phyloP scores from a whole-genome alignment of 2,329 filamentous ascomycete species.

The Didymella pomorum region DNA sequence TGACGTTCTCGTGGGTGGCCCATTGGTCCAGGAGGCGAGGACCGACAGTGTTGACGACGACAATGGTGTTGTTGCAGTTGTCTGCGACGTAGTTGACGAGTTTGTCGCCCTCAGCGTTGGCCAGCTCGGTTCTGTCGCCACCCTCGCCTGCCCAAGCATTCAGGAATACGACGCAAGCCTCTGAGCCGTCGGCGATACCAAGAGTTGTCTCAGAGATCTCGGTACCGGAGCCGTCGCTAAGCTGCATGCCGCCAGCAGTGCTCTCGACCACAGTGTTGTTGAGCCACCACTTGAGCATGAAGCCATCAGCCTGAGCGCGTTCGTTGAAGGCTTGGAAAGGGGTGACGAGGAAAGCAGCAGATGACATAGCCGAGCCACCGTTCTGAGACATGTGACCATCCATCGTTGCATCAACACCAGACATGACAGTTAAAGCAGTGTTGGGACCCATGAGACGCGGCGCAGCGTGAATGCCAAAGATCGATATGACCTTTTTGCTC shows the following conservation, averaged over 20 bases:
- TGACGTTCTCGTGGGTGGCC: conserved; percentile 77
- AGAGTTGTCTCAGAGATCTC: conserved; percentile 20
- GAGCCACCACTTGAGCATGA: conserved; percentile 26
- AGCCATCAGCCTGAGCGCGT: conserved; percentile 18
- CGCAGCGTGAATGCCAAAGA: conserved; percentile 18
- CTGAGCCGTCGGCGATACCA: conserved; percentile 16
- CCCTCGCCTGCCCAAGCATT: conserved; percentile 27
- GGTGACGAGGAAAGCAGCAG: conserved; percentile 13
- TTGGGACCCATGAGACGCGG: conserved; percentile 21
- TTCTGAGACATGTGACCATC: conserved; percentile 22
- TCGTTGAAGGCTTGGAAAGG: conserved; percentile 19
- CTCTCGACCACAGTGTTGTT: conserved; percentile 20
- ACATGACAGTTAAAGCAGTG: conserved; percentile 18
- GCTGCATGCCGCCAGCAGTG: conserved; percentile 5
- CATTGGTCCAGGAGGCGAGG: conserved; percentile 80
- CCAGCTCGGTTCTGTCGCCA: conserved; percentile 16
- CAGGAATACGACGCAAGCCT: conserved; percentile 33
- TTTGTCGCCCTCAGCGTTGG: conserved; percentile 15
- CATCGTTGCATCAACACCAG: conserved; percentile 22
- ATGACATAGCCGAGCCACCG: conserved; percentile 22
- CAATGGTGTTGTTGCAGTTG: conserved; percentile 58
- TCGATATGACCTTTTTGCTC: conserved; percentile 31
- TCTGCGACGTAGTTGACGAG: conserved; percentile 54
- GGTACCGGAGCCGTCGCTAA: conserved; percentile 20
- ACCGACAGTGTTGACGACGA: conserved; percentile 60